Conservation (phyloP, 202 grass and related monocot species). For the Schoenoplectus triqueter region DNA sequence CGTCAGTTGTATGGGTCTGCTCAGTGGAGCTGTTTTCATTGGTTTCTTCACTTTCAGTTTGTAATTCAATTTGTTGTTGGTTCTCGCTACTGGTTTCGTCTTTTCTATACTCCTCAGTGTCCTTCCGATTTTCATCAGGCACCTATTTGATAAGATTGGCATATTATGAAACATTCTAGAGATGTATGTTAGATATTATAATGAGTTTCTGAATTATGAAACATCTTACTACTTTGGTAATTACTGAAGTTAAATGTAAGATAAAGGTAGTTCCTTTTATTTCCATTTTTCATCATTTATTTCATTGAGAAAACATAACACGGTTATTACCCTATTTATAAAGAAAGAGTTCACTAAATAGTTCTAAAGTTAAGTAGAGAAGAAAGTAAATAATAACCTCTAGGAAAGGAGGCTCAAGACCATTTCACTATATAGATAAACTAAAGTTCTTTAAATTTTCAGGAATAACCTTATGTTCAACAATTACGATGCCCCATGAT, state of each 20-base stretch:
- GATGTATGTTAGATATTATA: slow-evolving; percentile 10
- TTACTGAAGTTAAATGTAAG: background rate
- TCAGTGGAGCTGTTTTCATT: slow-evolving; percentile 23
- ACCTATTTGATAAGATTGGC: slow-evolving; percentile 16
- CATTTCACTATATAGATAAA: background rate
- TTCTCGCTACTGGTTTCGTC: slow-evolving; percentile 26
- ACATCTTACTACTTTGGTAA: background rate
- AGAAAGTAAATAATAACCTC: too few species aligned
- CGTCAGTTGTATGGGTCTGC: background rate
- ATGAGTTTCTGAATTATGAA: background rate
- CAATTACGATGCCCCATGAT: background rate
- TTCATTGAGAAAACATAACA: background rate
- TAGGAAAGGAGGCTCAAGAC: background rate
- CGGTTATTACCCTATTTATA: background rate
- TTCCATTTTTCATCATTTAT: background rate
- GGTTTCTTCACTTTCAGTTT: slow-evolving; percentile 36
- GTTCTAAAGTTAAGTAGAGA: too few species aligned
- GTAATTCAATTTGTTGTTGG: slow-evolving; percentile 32
- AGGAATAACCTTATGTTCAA: background rate
- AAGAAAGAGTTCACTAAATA: background rate
- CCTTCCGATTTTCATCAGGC: slow-evolving; percentile 31
- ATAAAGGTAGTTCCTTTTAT: background rate
- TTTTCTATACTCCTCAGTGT: slow-evolving; percentile 17
- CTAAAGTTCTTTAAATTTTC: background rate
- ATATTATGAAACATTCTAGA: background rate